Percentiles rank a stretch among this genome's conserved stretches.
phyloP scores from a whole-genome alignment of 169 alveolate genomes.

The Toxoplasma gondii region DNA sequence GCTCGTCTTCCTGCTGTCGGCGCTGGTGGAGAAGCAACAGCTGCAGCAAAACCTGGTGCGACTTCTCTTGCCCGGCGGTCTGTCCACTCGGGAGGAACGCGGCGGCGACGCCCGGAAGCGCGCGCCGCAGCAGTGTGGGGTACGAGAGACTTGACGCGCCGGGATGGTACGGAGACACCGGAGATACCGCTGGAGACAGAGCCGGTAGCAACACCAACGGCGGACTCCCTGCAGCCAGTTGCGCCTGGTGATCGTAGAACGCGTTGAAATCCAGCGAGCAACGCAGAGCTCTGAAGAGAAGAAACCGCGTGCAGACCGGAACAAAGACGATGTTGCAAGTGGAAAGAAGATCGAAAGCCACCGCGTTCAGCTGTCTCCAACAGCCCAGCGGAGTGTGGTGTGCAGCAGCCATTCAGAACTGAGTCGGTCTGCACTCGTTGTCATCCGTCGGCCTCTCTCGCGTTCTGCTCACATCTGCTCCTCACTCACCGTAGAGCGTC shows the following conservation, averaged over 20 bases:
- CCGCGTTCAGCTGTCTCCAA: too few relatives aligned
- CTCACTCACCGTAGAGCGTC: conserved; percentile 15
- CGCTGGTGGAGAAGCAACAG: neutral
- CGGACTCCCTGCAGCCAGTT: conserved; percentile 9
- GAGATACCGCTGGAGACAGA: neutral
- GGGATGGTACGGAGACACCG: neutral
- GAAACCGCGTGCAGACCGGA: neutral
- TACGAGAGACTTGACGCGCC: neutral
- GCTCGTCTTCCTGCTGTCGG: neutral
- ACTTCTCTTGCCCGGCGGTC: neutral
- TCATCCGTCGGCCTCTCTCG: neutral
- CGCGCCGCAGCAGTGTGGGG: neutral
- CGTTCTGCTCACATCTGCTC: neutral
- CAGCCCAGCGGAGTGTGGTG: too few relatives aligned
- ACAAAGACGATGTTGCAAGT: too few relatives aligned
- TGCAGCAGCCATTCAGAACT: too few relatives aligned
- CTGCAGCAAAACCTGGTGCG: neutral
- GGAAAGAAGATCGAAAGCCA: too few relatives aligned
- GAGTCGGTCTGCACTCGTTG: too few relatives aligned
- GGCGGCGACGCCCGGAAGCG: neutral
- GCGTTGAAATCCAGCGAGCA: conserved; percentile 47
- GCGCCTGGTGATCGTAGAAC: conserved; percentile 57
- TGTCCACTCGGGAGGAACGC: neutral
- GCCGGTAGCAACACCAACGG: neutral
- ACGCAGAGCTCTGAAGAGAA: conserved; percentile 49